Evolutionary conservation across 2,329 filamentous ascomycete species (phyloP).

Genomic region (Colletotrichum tamarilloi): DNA sequence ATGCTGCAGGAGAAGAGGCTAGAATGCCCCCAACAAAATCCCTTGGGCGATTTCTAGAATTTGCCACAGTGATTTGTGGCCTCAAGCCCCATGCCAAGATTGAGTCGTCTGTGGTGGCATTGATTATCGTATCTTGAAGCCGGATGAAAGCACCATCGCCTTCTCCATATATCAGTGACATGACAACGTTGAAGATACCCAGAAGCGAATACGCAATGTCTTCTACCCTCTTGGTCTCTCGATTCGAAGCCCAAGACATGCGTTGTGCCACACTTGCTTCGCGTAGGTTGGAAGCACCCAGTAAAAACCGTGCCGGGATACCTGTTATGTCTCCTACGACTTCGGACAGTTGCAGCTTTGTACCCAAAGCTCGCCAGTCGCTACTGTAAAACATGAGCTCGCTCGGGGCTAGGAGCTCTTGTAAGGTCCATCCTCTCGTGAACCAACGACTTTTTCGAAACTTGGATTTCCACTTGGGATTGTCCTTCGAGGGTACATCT

Average conservation of each 20-base stretch:
- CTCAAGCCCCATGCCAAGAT: conserved; percentile 36
- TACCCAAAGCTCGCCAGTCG: conserved; percentile 35
- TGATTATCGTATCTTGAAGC: conserved; percentile 37
- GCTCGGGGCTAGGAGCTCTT: conserved; percentile 40
- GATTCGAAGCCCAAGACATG: conserved; percentile 38
- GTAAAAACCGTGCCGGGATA: conserved; percentile 37
- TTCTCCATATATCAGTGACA: conserved; percentile 38
- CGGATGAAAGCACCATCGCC: conserved; percentile 33
- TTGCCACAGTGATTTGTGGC: not conserved
- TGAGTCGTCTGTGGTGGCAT: conserved; percentile 33
- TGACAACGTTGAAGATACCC: conserved; percentile 36
- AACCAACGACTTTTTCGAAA: conserved; percentile 39
- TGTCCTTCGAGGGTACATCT: not conserved
- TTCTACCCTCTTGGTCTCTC: conserved; percentile 33
- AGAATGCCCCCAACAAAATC: not conserved
- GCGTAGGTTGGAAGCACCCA: conserved; percentile 14
- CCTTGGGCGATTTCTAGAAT: too few relatives aligned
- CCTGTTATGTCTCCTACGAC: conserved; percentile 43
- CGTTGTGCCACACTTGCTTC: conserved; percentile 38
- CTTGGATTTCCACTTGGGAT: not conserved
- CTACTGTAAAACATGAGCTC: conserved; percentile 38
- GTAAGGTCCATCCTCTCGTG: conserved; percentile 38
- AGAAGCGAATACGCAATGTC: conserved; percentile 39
- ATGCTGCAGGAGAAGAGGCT: not conserved
- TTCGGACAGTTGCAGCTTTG: conserved; percentile 28